Evolutionary conservation across 2,329 filamentous ascomycete species (phyloP), one percentile per base, ranked within the genome.

Genomic region (Penicillium sp.): DNA sequence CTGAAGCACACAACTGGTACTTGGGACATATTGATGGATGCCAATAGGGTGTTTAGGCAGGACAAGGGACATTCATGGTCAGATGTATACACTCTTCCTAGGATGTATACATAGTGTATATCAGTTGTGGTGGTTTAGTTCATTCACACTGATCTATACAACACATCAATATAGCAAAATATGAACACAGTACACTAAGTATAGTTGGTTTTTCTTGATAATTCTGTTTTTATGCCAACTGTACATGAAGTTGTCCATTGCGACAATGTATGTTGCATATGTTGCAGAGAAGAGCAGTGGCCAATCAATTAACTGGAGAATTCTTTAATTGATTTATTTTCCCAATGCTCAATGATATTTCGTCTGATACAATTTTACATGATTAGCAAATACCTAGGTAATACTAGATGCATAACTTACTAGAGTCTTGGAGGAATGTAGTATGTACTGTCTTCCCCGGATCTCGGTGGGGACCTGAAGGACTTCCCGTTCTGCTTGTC

Each of bases 1-100:
- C 65, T 10, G 34, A 39, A 19, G 68, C 71, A 30, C 73, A 75
- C 58, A 19, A 57, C 5, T 74, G 68, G 69, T 75, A 75, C 55
- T 56, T 68, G 19, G 55, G 56, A 19, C 27, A 51, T 16, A 68
- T 72, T 65, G 44, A 62, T 35, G 49, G 19, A 6, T 68, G 66
- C 42, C 19, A 57, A 18, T 66, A 55, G 26, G 38, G 3, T 23
- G 26, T 18, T 14, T 16, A 16, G 26, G 29, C 7, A 10, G 14
- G 27, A 32, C 9, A 7, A n/a, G 8, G 16, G 5, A 40, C 4
- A 14, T 5, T 16, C 10, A 16, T 34, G 27, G 30, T 35, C 18
- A 40, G 43, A 47, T 35, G 36, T 18, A n/a, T 23, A 40, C 38
- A 39, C 36, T 11, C 32, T 39, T 14, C 23, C 26, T 23, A 3